Conservation (phyloP, 2,329 filamentous ascomycete genomes). For the Conoideocrella luteorostrata region DNA sequence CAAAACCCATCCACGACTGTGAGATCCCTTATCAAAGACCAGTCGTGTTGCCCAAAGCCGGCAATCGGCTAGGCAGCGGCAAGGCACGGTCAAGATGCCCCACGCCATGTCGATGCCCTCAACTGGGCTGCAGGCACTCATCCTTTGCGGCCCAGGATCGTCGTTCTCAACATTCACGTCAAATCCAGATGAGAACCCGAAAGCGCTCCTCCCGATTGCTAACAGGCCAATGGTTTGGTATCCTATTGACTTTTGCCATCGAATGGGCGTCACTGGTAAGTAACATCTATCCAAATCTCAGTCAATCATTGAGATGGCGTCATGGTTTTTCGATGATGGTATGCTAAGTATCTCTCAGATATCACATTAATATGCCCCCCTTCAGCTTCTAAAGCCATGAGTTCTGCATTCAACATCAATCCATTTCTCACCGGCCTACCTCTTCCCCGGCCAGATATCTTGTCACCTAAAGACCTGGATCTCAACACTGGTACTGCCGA, state of each 20-base stretch:
- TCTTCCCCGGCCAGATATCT: conserved; percentile 64
- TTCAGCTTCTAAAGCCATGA: conserved; percentile 60
- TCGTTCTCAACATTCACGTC: conserved; percentile 79
- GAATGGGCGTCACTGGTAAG: conserved; percentile 69
- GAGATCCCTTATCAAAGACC: too few species aligned
- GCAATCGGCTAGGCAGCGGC: conserved; percentile 1
- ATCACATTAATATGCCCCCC: conserved; percentile 59
- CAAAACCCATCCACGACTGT: too few species aligned
- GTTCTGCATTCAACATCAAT: conserved; percentile 66
- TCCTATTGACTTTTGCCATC: conserved; percentile 77
- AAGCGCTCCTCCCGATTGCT: conserved; percentile 74
- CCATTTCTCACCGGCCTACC: conserved; percentile 70
- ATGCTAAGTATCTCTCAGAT: conserved; percentile 30
- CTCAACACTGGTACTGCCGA: conserved; percentile 86
- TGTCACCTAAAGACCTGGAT: conserved; percentile 70
- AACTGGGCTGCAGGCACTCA: conserved; percentile 74
- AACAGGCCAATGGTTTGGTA: conserved; percentile 90
- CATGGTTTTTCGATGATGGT: too few species aligned
- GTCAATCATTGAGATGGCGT: too few species aligned
- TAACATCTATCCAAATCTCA: too few species aligned
- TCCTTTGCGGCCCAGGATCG: conserved; percentile 75
- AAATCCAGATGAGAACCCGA: conserved; percentile 72
- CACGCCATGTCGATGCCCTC: conserved; percentile 68
- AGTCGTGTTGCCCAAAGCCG: background rate
- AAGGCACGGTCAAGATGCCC: conserved; percentile 48